Base-by-base conservation (phyloP, 2,329 filamentous ascomycete genomes). In the Claviceps sp. region DNA sequence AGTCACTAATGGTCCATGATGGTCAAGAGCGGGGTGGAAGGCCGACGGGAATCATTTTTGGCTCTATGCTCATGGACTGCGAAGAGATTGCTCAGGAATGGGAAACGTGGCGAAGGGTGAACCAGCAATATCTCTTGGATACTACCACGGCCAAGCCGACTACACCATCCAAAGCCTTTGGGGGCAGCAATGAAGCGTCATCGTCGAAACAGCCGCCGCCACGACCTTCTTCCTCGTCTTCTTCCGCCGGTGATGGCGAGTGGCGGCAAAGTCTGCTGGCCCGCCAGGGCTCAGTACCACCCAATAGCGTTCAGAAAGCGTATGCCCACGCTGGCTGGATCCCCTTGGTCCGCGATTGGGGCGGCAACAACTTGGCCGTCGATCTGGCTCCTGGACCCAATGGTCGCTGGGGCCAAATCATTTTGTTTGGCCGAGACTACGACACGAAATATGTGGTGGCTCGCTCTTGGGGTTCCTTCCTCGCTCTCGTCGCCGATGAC, bases 81-180 rank as follows among this genome's bases (percentile, higher is more conserved):
- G 93, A 98, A 68, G 93, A 98, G 65, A 95, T 98, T 60, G 85
- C 95, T 22, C 89, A 96, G 67, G 93, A 98, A 66, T 97, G 91
- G 88, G 85, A 87, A 61, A 94, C 95, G 64, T 98, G 93, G 93
- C 84, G 88, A 61, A 83, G 81, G 56, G 93, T 98, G 56, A 95
- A 95, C 64, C 82, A 91, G 54, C 88, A 96, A 63, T 95, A 86
- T 66, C 76, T 97, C 54, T 75, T 79, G 43, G 75, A 81, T 65
- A 81, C 67, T 48, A 71, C 68, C 61, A 75, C 72, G 58, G 73
- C 66, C 64, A 82, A 70, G 52, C 81, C 85, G 4, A 74, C 83
- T 16, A 72, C 79, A 20, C 83, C 86, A 3, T 75, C 82, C 50
- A 91, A 88, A 67, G 82, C 84, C 6, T 81, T 86, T 56, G 85